Base-by-base conservation (phyloP, 164 flowering plant genomes). In the Litsea cubeba region DNA sequence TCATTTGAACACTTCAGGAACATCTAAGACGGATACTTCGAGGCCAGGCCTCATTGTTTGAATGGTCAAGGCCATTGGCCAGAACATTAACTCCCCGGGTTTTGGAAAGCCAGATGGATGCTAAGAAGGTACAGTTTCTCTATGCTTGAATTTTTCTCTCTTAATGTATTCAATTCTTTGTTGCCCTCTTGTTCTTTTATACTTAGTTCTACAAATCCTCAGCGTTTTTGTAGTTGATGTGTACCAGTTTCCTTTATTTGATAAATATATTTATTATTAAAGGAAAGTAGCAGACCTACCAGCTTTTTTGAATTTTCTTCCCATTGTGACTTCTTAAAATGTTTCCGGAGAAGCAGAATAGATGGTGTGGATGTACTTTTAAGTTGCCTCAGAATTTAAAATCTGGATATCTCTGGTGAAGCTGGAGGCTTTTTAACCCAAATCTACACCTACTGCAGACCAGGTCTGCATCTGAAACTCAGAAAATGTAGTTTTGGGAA, bases 31-130 rank as follows among this genome's bases (percentile, higher is more conserved):
- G 99, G 81, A 87, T 96, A 78, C 93, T 96, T 75, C 87, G 98
- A 82, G 99, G 99, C 81, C 99, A 96, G 77, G 90, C 98, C 62
- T 91, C 98, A 32, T 79, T 93, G 5, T 96, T 96, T 81, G 99
- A 94, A 77, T 96, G 98, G 99, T 84, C 98, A 73, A 89, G 97
- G 79, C 91, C 98, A 26, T 76, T 96, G 79, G 99, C 99, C 22
- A 91, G 98, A 84, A 94, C 97, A 11, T 83, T 96, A 51, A 94
- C 98, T 72, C 99, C 99, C 35, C 82, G 99, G 79, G 93, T 96
- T 81, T 79, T 96, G 87, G 99, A 96, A 88, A 96, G 88, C 84
- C 97, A 94, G 80, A 85, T 94, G 76, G 99, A 96, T 90, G 92
- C 99, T 72, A 96, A 92, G 86, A 96, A 96, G 98, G 98, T 92